Evolutionary conservation across 805 yeast species (phyloP), one percentile per base, ranked within the genome.

Genomic region (Vanderwaltozyma verrucispora): DNA sequence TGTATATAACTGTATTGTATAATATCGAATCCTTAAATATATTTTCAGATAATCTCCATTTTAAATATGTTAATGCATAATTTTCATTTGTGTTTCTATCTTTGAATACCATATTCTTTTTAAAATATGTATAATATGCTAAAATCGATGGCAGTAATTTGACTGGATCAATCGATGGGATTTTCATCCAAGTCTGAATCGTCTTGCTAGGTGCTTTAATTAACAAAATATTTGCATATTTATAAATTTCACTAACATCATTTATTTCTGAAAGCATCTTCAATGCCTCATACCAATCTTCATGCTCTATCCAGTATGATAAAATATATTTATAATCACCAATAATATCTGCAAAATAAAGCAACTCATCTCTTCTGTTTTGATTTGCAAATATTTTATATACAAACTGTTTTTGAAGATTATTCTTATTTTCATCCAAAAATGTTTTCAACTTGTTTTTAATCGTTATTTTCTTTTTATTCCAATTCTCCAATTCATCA

Each of bases 121-220:
- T 53, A 26, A 62, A 61, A 34, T 64, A 68, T 28, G 75, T 71
- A 49, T 78, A 77, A 58, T 81, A 86, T 0, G 77, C 70, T 42
- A 87, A 56, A 11, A 89, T 63, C 0, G 96, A 77, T 2, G 96
- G 94, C 2, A 92, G 57, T 17, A 92, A 64, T 41, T 69, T 74
- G 12, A 71, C 69, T 33, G 80, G 78, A 40, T 82, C 74, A 3
- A 89, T 45, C 7, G 53, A 49, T 19, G 60, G 61, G 0, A 67
- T 50, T 35, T 65, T 69, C 50, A 83, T 70, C 96, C 96, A 92
- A 0, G 83, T 68, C 36, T 79, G 80, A 2, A 84, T 75, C 0
- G 95, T 85, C 11, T 68, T 70, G 21, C 63, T 64, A 0, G 98
- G 88, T 12, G 71, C 60, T 47, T 83, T 82, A 2, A 76, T 64